Base-by-base conservation (phyloP, 2,329 filamentous ascomycete genomes). In the Ascochyta rabiei region DNA sequence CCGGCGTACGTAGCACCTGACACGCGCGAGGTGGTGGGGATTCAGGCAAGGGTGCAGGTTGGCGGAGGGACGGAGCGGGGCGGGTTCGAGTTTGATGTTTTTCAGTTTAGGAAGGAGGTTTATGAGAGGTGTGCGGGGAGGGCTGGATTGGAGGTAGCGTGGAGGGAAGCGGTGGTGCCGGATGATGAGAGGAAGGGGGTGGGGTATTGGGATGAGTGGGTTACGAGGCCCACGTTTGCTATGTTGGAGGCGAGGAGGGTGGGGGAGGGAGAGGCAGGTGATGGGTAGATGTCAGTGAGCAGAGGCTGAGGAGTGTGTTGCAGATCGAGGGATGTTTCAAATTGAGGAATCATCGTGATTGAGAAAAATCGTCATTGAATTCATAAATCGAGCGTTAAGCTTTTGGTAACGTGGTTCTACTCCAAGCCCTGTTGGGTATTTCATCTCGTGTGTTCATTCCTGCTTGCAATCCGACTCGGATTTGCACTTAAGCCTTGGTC, bases 81-180 rank as follows among this genome's bases (percentile, higher is more conserved):
- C 5, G 48, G 46, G 23, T 60, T 72, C 3, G 42, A 50, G 13
- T 70, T 72, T 28, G 68, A 72, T 43, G 55, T 62, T n/a, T 72
- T 60, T 45, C 63, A 70, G 45, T 67, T 72, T 21, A 35, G 49
- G 21, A 53, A 38, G 37, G 62, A 67, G 15, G 66, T 70, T 4
- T 70, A 70, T 52, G 68, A 72, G 52, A 47, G 63, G 38, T 68
- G 63, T 57, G 67, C 67, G 31, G 30, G 28, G 53, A 12, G 44
- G 44, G 68, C 63, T 15, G 62, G 64, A 15, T 51, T 72, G 57
- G 42, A 21, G 50, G 23, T 72, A 2, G 33, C 4, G 33, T 72
- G 67, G 69, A 55, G 34, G n/a, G 48, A 60, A 1, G 18, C 48
- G 2, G 56, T 69, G 8, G 23, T 72, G 24, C 69, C 66, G 30